Percentiles rank a stretch among this genome's conserved stretches.
Conservation (phyloP, 2,329 filamentous ascomycete species). For the Stagonosporopsis tanaceti region DNA sequence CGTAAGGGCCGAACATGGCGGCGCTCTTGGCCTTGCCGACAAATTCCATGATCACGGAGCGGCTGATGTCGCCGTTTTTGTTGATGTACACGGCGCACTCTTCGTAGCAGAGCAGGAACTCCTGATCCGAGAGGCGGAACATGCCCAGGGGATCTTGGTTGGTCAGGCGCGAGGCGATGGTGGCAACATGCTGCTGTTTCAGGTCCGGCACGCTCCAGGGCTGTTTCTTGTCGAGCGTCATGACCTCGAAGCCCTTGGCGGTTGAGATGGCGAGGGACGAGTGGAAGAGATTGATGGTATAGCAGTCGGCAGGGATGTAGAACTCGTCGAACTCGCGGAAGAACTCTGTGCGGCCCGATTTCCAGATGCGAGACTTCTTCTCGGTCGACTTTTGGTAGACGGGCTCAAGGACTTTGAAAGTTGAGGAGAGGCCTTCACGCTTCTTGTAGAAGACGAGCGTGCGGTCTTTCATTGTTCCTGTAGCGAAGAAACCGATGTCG, state of each 20-base stretch:
- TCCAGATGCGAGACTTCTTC: slow-evolving; percentile 75
- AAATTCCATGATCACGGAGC: slow-evolving; percentile 97
- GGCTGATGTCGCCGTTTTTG: slow-evolving; percentile 94
- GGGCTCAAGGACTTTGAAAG: slow-evolving; percentile 95
- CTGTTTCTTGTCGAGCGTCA: slow-evolving; percentile 96
- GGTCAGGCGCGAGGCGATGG: slow-evolving; percentile 83
- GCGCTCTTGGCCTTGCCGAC: slow-evolving; percentile 90
- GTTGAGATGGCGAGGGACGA: slow-evolving; percentile 92
- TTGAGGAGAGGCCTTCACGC: slow-evolving; percentile 88
- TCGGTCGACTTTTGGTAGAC: slow-evolving; percentile 92
- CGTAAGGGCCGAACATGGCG: slow-evolving; percentile 88
- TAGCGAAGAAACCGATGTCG: slow-evolving; percentile 96
- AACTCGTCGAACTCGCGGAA: slow-evolving; percentile 99
- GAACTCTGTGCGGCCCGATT: slow-evolving; percentile 83
- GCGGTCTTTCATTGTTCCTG: slow-evolving; percentile 95
- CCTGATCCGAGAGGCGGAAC: slow-evolving; percentile 82
- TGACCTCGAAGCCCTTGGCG: slow-evolving; percentile 89
- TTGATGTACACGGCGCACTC: slow-evolving; percentile 98
- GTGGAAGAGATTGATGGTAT: slow-evolving; percentile 94
- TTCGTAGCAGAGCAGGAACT: slow-evolving; percentile 93
- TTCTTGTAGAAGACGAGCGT: slow-evolving; percentile 97
- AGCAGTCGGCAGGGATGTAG: slow-evolving; percentile 95
- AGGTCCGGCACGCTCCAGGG: slow-evolving; percentile 93
- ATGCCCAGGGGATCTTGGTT: slow-evolving; percentile 90
- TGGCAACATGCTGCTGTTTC: slow-evolving; percentile 77